phyloP scores from a whole-genome alignment of 345 rosid genomes.

The Hevea brasiliensis region DNA sequence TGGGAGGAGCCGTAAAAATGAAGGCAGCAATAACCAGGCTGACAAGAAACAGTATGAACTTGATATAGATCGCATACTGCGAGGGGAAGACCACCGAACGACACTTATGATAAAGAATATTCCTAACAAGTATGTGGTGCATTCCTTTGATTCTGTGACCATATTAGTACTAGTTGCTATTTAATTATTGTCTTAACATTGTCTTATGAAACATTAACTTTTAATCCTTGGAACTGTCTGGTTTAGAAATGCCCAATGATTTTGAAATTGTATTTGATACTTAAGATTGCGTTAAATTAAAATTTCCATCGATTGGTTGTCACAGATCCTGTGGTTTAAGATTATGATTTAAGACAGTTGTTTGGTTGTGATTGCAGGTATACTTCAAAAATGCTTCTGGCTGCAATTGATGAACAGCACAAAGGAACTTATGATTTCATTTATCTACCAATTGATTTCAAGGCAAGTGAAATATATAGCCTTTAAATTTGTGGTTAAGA shows the following conservation, averaged over 20 bases:
- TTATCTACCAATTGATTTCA: constrained; percentile 73
- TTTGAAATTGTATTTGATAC: neutral
- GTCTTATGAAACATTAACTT: neutral
- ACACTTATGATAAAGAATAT: constrained; percentile 97
- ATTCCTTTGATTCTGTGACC: neutral
- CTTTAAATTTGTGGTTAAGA: constrained; percentile 6
- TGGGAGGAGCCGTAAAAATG: constrained; percentile 76
- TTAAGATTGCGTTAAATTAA: neutral
- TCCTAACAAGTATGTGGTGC: constrained; percentile 77
- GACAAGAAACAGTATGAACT: constrained; percentile 90
- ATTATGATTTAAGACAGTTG: neutral
- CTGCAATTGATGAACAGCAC: constrained; percentile 66
- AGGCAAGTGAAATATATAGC: constrained; percentile 39
- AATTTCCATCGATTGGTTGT: neutral
- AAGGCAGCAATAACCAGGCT: constrained; percentile 53
- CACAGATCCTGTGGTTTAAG: neutral
- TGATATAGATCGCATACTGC: constrained; percentile 71
- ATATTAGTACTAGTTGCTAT: neutral
- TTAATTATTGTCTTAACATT: neutral
- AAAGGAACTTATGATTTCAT: constrained; percentile 67
- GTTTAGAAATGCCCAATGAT: neutral
- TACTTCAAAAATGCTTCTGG: constrained; percentile 71
- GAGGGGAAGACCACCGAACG: constrained; percentile 78
- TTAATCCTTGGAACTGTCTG: neutral
- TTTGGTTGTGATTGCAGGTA: constrained; percentile 45